Percentiles rank a stretch among this genome's conserved stretches.
Evolutionary conservation across 2,329 filamentous ascomycete species (phyloP).

Genomic region (Trichoderma lentiforme): DNA sequence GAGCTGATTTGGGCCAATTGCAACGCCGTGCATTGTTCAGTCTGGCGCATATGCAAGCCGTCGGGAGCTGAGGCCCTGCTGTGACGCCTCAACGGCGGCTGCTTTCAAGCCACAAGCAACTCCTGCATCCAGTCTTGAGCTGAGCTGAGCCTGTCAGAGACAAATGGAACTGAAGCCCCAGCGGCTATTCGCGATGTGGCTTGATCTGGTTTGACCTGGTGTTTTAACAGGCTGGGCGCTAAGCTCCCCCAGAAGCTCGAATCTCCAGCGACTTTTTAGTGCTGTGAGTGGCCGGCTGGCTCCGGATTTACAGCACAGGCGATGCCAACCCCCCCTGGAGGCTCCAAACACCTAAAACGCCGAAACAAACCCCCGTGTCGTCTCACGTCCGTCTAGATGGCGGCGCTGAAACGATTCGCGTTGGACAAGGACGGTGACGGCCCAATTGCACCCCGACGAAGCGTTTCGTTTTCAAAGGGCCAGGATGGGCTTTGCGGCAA

Average conservation of each 20-base stretch:
- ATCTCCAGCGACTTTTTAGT: background rate
- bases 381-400: constrained; percentile 13
- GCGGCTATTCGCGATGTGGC: constrained; percentile 3
- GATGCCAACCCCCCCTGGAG: background rate
- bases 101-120: background rate
- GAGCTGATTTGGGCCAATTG: background rate
- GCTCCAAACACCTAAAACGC: constrained; percentile 6
- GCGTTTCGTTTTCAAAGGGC: background rate
- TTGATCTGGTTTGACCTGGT: background rate
- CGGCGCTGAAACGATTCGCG: constrained; percentile 15
- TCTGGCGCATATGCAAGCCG: constrained; percentile 3
- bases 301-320: constrained; percentile 4
- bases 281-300: constrained; percentile 8
- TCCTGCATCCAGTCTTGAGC: background rate
- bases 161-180: background rate
- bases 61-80: background rate
- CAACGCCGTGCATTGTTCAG: background rate
- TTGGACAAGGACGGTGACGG: constrained; percentile 1
- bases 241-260: background rate
- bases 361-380: constrained; percentile 8
- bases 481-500: background rate
- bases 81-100: background rate
- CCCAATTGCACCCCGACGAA: background rate
- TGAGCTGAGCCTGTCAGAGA: background rate
- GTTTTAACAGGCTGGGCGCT: constrained; percentile 3